Evolutionary conservation across 2,329 filamentous ascomycete genomes (phyloP).

Genomic region (Pestalotiopsis sp.): DNA sequence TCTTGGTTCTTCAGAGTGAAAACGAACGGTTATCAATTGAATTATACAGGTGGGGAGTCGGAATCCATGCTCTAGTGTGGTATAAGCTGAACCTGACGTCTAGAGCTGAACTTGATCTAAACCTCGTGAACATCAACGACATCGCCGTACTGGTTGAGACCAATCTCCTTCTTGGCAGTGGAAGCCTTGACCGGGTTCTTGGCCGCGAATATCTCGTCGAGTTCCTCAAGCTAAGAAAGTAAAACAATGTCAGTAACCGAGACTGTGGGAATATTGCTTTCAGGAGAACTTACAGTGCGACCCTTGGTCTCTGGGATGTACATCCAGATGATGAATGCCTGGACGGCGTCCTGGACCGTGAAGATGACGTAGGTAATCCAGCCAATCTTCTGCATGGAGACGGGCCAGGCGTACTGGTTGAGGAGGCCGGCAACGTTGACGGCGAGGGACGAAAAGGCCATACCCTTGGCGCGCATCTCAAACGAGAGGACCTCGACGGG

Average conservation of each 20-base stretch:
- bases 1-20: not conserved
- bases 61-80: not conserved
- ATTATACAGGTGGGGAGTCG: not conserved
- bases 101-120: not conserved
- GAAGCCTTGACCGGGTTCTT: constrained; percentile 42
- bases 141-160: constrained; percentile 28
- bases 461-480: constrained; percentile 51
- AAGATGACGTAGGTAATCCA: constrained; percentile 56
- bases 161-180: constrained; percentile 37
- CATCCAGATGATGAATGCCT: constrained; percentile 45
- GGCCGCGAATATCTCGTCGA: constrained; percentile 46
- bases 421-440: constrained; percentile 46
- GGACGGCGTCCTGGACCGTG: constrained; percentile 41
- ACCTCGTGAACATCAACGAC: constrained; percentile 22
- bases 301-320: constrained; percentile 51
- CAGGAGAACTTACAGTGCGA: constrained; percentile 33
- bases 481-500: constrained; percentile 49
- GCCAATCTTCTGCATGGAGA: constrained; percentile 47
- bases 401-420: constrained; percentile 45
- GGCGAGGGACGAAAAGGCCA: constrained; percentile 45
- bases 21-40: not conserved
- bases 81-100: not conserved
- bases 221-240: constrained; percentile 42
- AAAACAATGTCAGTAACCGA: not conserved
- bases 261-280: too few relatives aligned